Conservation (phyloP, 495 filamentous ascomycete species). For the Paragyromitra xinjiangensis region DNA sequence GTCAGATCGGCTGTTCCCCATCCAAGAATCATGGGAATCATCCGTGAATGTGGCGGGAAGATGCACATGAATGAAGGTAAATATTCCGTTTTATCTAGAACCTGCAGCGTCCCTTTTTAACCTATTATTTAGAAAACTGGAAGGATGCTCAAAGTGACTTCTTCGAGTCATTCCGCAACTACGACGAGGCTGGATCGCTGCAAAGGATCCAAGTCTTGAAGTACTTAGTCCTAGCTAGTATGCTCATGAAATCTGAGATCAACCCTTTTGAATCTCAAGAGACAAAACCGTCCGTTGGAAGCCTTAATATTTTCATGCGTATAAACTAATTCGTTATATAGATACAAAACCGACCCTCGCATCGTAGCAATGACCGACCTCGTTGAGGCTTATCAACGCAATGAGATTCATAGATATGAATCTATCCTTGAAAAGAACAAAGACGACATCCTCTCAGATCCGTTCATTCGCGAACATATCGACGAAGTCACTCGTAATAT, state of each 20-base stretch:
- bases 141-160: constrained; percentile 96
- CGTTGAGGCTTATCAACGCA: constrained; percentile 93
- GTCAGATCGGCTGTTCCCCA: constrained; percentile 96
- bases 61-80: constrained; percentile 97
- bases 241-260: constrained; percentile 99
- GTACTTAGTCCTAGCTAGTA: constrained; percentile 93
- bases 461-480: constrained; percentile 98
- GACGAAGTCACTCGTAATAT: constrained; percentile 98
- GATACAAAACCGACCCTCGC: constrained; percentile 89
- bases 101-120: not conserved
- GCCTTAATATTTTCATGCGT: not conserved
- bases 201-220: constrained; percentile 97
- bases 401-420: constrained; percentile 93
- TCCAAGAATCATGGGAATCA: constrained; percentile 98
- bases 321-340: constrained; percentile 25
- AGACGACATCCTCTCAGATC: constrained; percentile 81
- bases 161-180: constrained; percentile 98
- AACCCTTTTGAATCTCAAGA: constrained; percentile 99
- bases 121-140: constrained; percentile 78
- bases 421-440: constrained; percentile 84
- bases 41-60: constrained; percentile 97
- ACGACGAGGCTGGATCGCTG: constrained; percentile 95
- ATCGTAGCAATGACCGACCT: constrained; percentile 97
- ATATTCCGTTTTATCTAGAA: not conserved
- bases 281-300: constrained; percentile 74